Conservation (phyloP, 176 grass and related monocot species). For the Saccharum spontaneum region DNA sequence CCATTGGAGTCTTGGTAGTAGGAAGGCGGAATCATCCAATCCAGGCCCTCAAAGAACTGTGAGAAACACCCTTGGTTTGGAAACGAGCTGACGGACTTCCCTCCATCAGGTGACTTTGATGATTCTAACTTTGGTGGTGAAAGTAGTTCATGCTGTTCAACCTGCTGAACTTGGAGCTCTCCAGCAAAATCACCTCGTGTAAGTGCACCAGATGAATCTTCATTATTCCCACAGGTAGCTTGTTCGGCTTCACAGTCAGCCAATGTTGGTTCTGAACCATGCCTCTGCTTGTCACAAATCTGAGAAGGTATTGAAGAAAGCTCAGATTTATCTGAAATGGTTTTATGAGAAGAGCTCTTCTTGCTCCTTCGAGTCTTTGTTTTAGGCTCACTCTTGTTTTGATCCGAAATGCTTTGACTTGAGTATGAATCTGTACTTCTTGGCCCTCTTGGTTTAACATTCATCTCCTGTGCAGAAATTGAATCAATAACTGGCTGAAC, state of each 20-base stretch:
- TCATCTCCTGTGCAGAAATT: conserved; percentile 24
- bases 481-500: conserved; percentile 28
- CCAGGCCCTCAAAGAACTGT: conserved; percentile 53
- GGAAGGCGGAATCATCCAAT: conserved; percentile 78
- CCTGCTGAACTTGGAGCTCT: conserved; percentile 30
- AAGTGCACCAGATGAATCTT: conserved; percentile 46
- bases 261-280: conserved; percentile 23
- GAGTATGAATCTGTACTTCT: conserved; percentile 30
- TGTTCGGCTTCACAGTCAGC: conserved; percentile 11
- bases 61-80: conserved; percentile 51
- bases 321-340: conserved; percentile 50
- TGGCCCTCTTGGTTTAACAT: conserved; percentile 35
- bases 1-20: conserved; percentile 58
- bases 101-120: conserved; percentile 52
- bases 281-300: conserved; percentile 35
- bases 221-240: conserved; percentile 31
- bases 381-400: conserved; percentile 47
- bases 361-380: conserved; percentile 45
- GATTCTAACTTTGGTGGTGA: conserved; percentile 45
- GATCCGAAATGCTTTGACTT: conserved; percentile 47
- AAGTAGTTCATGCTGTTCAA: conserved; percentile 37
- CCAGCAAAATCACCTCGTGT: conserved; percentile 32
- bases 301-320: conserved; percentile 43
- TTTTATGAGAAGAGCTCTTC: conserved; percentile 43
- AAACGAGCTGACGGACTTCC: conserved; percentile 42